Base-by-base conservation (phyloP, 768 basidiomycete genomes). In the Amanita rubescens region DNA sequence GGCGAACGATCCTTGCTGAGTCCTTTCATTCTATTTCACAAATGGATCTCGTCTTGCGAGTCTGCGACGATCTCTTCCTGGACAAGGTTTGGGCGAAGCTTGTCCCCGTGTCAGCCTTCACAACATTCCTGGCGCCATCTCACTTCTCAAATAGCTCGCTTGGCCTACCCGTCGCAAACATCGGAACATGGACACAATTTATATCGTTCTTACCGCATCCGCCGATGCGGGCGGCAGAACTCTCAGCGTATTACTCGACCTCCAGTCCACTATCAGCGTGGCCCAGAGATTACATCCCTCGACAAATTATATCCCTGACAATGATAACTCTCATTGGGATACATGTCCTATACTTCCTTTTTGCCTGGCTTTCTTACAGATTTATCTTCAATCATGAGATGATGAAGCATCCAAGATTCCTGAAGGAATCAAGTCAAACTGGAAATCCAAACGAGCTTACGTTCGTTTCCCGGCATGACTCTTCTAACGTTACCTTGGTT, bases 321-420 rank as follows among this genome's bases (percentile, higher is more conserved):
- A 65, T 74, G 22, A 63, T 98, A 58, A 94, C 93, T 1, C 69
- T 89, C 50, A 60, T 91, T 54, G 94, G 94, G 56, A 89, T 95
- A 54, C 80, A 87, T 60, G 20, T 84, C 46, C 77, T 99, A 44
- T 99, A 99, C 69, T 94, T 96, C 70, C 49, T 86, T 22, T 87
- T 97, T 60, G 94, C 93, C n/a, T 72, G 78, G 39, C 68, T 90
- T 22, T 93, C 92, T 3, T 99, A 91, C 71, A 69, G 69, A 41
- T 84, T 77, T 69, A 81, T 98, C 53, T 99, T 97, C 80, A 93
- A 98, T 71, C 87, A 88, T 63, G 88, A 87, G 19, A 96, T 88
- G 92, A 94, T 89, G 86, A 76, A 79, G 30, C 96, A 99, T 70
- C 96, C 96, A 0, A 80, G 90, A 27, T 99, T 94, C 72, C 74